Evolutionary conservation across 805 yeast genomes (phyloP), one percentile per base, ranked within the genome.

Genomic region (Monosporozyma aerobia): DNA sequence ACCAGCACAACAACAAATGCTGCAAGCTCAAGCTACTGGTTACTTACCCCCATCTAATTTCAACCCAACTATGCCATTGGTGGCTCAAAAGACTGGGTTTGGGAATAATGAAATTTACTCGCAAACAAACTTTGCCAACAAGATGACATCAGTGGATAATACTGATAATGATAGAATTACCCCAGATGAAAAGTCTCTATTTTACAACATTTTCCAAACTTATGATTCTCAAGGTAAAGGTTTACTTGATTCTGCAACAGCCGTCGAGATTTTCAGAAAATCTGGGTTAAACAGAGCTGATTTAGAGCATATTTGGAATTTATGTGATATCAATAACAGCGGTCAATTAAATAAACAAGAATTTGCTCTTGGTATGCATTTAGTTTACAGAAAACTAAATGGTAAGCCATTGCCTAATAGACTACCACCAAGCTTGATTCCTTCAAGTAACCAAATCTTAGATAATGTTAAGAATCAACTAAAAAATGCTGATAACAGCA

Each of bases 351-450:
- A 87, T 66, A 82, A 81, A 62, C 97, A 92, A 66, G 96, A 89
- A 68, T 94, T 92, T 72, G 85, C 96, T 0, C 90, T 94, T 37
- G 97, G 98, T 33, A 94, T 92, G 98, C 97, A 95, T 75, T 75
- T 92, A 54, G 92, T 92, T 45, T 92, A 94, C 71, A 80, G 97
- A 67, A 79, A 92, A 56, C 73, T 92, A 64, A 90, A 90, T 63
- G 97, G 97, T 2, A 81, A 80, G 57, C 88, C 85, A n/a, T 71
- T 94, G 49, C 99, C 99, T 25, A 65, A 75, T 48, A 74, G 82
- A 51, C 76, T 92, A 51, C 98, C 98, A 2, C 89, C 95, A 2
- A 95, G 90, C 63, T 77, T 92, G 57, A 73, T 90, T 32, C 98
- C 99, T 7, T 95, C 96, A 2, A 85, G 95, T 7, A 78, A 85